Base-by-base conservation (phyloP, 495 filamentous ascomycete genomes). In the Hyaloscypha finlandica region DNA sequence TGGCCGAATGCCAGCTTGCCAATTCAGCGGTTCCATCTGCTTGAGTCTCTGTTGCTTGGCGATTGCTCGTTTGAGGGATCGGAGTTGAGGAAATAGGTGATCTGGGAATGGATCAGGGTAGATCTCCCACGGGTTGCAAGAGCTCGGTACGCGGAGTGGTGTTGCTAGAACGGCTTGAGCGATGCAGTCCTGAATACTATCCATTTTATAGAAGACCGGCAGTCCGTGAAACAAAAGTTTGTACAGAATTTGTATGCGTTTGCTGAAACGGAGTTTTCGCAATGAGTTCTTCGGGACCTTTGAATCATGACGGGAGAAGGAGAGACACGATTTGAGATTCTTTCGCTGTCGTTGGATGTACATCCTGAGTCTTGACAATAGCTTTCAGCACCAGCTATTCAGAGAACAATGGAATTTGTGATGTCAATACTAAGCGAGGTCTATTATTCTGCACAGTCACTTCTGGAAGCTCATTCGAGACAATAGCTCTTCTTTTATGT, bases 1-100 rank as follows among this genome's bases (percentile, higher is more conserved):
- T 11, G 66, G 60, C 3, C 66, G 66, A 30, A 51, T 37, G 20
- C 20, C 20, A 8, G 25, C 37, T 35, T 31, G 2, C 66, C 66
- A 64, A 35, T 64, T 35, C 22, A 68, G 35, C 12, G 56, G 56
- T 6, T 32, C 29, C 19, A 37, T 20, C n/a, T 59, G 56, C 8
- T 33, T 25, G 16, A 25, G 3, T 16, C 53, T 12, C 4, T 48
- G 9, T 14, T 6, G 8, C 16, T 48, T 48, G 4, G 42, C 42
- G 16, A 48, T 48, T 48, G 5, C 20, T 31, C 53, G n/a, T 11
- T 25, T 56, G n/a, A 56, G 20, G 6, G 22, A 29, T 9, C 29
- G 53, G 20, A 56, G 53, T 29, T 56, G 53, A 9, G 53, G 53
- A n/a, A 56, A 56, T 25, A 56, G 6, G 5, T 56, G 53, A 8